A percentile compares a stretch with the other conserved stretches of the same genome.
phyloP scores from a whole-genome alignment of 352 stramenopile genomes.

The Pythium monospermum region DNA sequence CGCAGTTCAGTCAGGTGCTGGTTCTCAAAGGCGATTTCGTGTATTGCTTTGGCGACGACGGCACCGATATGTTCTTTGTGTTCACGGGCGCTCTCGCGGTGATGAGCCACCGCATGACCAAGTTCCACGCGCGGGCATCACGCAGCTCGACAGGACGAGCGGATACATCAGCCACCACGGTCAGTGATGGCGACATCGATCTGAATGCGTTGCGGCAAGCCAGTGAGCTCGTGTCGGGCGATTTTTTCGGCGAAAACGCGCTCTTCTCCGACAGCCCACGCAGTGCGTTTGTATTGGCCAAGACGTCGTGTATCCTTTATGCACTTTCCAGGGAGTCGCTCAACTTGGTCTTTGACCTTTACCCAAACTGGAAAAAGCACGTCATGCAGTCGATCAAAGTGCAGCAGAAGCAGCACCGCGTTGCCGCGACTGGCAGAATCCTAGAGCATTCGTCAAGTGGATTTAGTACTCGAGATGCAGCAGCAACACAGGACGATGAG shows the following conservation, averaged over 20 bases:
- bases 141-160: neutral
- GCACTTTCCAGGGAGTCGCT: constrained; percentile 35
- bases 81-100: constrained; percentile 41
- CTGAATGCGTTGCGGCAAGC: constrained; percentile 17
- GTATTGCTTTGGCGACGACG: constrained; percentile 40
- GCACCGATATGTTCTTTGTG: constrained; percentile 58
- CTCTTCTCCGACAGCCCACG: constrained; percentile 36
- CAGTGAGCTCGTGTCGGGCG: constrained; percentile 29
- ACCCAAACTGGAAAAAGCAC: constrained; percentile 42
- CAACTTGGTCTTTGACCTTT: constrained; percentile 45
- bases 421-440: too few relatives aligned
- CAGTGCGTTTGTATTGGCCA: constrained; percentile 35
- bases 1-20: constrained; percentile 42
- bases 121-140: neutral
- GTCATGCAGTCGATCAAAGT: constrained; percentile 45
- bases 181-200: neutral
- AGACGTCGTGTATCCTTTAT: constrained; percentile 48
- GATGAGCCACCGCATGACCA: constrained; percentile 10
- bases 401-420: constrained; percentile 35
- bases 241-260: constrained; percentile 46
- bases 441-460: constrained; percentile 6
- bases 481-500: neutral
- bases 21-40: constrained; percentile 45
- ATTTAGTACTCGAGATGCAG: too few relatives aligned
- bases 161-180: neutral